phyloP scores from a whole-genome alignment of 371 early-diverging fungal species.

The Rhizopus arrhizus region DNA sequence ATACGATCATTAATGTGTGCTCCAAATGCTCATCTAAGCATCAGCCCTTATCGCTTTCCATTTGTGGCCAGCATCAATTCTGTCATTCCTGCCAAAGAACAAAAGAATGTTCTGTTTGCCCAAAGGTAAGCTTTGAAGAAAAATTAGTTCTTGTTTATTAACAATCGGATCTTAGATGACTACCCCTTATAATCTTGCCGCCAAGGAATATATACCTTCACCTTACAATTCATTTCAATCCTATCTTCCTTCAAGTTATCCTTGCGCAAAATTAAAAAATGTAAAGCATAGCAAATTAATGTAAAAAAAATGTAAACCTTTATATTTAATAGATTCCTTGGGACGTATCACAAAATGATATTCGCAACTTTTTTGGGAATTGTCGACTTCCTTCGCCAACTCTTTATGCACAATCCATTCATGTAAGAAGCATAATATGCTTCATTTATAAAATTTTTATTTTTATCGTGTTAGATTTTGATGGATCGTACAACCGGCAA shows the following conservation, averaged over 20 bases:
- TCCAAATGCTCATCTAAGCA: constrained; percentile 6
- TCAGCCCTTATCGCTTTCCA: not conserved
- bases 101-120: constrained; percentile 27
- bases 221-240: not conserved
- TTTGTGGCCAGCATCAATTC: constrained; percentile 25
- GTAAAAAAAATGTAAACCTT: not conserved
- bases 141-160: not conserved
- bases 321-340: constrained; percentile 52
- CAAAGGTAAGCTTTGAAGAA: constrained; percentile 17
- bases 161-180: constrained; percentile 2
- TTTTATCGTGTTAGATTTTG: constrained; percentile 40
- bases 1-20: constrained; percentile 4
- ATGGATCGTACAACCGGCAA: constrained; percentile 69
- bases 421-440: constrained; percentile 32
- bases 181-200: constrained; percentile 3
- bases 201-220: constrained; percentile 9
- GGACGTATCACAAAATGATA: constrained; percentile 60
- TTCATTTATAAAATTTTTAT: not conserved
- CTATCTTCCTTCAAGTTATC: constrained; percentile 16
- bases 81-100: constrained; percentile 21
- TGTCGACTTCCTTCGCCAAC: constrained; percentile 43
- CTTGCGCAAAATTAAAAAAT: constrained; percentile 48
- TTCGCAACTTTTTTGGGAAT: constrained; percentile 50
- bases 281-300: constrained; percentile 23
- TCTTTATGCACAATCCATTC: constrained; percentile 52